These are phyloP conservation scores for Mortierella sp. DNA, from an alignment of 371 early-diverging fungal species.

Conservation along the genomic window DNA sequence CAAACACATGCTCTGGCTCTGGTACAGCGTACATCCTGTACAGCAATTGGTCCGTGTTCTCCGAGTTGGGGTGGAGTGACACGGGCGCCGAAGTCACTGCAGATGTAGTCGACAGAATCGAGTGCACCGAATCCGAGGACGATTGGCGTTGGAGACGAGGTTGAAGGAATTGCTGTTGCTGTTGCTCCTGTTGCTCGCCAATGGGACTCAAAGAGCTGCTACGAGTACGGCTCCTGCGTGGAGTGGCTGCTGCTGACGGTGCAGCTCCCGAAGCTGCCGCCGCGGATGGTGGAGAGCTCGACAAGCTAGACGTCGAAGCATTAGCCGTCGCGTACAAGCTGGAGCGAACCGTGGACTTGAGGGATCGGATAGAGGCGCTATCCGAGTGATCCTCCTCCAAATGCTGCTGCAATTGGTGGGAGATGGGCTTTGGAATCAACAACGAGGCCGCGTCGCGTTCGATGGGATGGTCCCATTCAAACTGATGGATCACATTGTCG, in stretches of 20 bases:
- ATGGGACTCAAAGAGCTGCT: too few relatives aligned
- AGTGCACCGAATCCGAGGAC: slow-evolving; percentile 14
- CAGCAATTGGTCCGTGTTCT: slow-evolving; percentile 40
- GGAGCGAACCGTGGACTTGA: slow-evolving; percentile 35
- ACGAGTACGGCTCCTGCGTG: too few relatives aligned
- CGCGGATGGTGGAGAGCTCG: too few relatives aligned
- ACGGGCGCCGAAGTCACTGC: slow-evolving; percentile 22
- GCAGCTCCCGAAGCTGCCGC: too few relatives aligned
- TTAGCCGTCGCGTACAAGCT: slow-evolving; percentile 17
- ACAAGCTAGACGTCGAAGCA: background rate
- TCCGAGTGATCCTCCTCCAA: slow-evolving; percentile 28
- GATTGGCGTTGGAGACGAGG: slow-evolving; percentile 13
- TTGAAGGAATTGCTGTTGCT: background rate
- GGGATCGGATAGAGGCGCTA: slow-evolving; percentile 27
- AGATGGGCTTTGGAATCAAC: slow-evolving; percentile 21
- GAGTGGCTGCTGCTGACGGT: too few relatives aligned
- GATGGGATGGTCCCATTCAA: slow-evolving; percentile 49
- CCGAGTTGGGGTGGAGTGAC: slow-evolving; percentile 21
- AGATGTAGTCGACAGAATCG: slow-evolving; percentile 3
- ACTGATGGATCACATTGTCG: slow-evolving; percentile 35
- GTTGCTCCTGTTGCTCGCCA: too few relatives aligned
- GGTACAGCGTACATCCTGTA: slow-evolving; percentile 48
- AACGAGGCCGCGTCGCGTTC: slow-evolving; percentile 13
- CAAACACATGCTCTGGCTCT: slow-evolving; percentile 44
- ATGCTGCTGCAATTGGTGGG: slow-evolving; percentile 16